Base-by-base conservation (phyloP, 495 filamentous ascomycete genomes). In the Podospora didyma region DNA sequence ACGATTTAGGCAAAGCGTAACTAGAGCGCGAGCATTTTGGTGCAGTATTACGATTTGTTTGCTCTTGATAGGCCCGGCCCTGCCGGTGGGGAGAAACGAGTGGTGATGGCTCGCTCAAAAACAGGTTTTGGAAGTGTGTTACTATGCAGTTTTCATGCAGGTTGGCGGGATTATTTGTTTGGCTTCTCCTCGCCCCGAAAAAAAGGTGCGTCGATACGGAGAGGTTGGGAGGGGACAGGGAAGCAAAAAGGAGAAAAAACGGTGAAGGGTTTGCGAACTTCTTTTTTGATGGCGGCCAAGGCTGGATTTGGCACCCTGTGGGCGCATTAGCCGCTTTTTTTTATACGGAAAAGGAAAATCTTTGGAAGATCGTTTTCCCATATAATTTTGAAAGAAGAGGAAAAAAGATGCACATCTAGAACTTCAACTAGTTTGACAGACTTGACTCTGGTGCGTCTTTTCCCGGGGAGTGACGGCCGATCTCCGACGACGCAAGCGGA, bases 61-160 rank as follows among this genome's bases (percentile, higher is more conserved):
- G 52, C n/a, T 56, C 50, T 24, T 62, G 63, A 65, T 65, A 65
- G 63, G 63, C 51, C 48, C 59, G 59, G 57, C 22, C 41, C 34
- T 49, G 50, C 57, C 52, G 59, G 63, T 56, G 50, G 46, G 28
- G 57, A 34, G 48, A 57, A 62, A 53, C 58, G 53, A 53, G 44
- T 61, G 59, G 48, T 58, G 41, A 50, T 51, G 44, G 55, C 54
- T 58, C 53, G 57, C 35, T 34, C 46, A 42, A 63, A 69, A 69
- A 63, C 64, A 57, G 64, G 62, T 67, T 69, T 66, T 66, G 54
- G 21, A 44, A 26, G 59, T 66, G 59, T 66, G 59, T 63, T 39
- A 65, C 62, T 69, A 64, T 65, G 64, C 67, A 67, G 45, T 58
- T 56, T 47, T 55, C 66, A 67, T 69, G 66, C 66, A 69, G 59